Conservation (phyloP, 1,139 yeast genomes). For the Debaryomyces coudertii region DNA sequence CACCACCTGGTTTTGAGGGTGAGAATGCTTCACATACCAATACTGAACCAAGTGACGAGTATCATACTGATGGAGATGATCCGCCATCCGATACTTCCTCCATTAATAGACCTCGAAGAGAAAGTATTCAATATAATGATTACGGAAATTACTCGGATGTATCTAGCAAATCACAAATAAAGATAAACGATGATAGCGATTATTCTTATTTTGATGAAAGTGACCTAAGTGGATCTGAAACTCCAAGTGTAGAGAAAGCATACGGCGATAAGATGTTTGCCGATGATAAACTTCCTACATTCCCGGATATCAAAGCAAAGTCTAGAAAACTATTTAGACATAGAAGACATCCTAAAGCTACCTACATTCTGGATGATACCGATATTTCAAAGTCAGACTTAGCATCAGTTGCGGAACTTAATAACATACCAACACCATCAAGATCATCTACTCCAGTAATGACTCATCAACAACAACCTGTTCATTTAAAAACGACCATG, state of each 20-base stretch:
- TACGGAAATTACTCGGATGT: neutral
- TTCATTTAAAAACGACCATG: slow-evolving; percentile 67
- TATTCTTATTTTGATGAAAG: slow-evolving; percentile 7
- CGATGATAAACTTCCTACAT: slow-evolving; percentile 27
- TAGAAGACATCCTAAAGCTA: neutral
- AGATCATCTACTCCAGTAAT: slow-evolving; percentile 21
- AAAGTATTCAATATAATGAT: neutral
- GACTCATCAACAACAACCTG: slow-evolving; percentile 28
- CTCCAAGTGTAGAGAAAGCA: neutral
- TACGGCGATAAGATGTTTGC: slow-evolving; percentile 8
- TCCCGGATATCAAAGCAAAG: slow-evolving; percentile 27
- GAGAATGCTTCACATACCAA: neutral
- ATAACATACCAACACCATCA: slow-evolving; percentile 12
- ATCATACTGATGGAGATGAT: slow-evolving; percentile 13
- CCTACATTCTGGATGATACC: neutral
- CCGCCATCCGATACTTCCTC: slow-evolving; percentile 9
- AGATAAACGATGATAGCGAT: slow-evolving; percentile 6
- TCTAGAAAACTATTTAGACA: slow-evolving; percentile 8
- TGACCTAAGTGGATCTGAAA: slow-evolving; percentile 3
- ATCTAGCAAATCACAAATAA: slow-evolving; percentile 2
- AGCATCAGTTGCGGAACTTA: neutral
- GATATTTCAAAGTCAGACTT: neutral
- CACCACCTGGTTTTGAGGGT: slow-evolving; percentile 27
- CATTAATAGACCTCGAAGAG: neutral
- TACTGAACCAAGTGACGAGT: slow-evolving; percentile 8